Base-by-base conservation (phyloP, 176 grass and related monocot genomes). In the Carex parvula region DNA sequence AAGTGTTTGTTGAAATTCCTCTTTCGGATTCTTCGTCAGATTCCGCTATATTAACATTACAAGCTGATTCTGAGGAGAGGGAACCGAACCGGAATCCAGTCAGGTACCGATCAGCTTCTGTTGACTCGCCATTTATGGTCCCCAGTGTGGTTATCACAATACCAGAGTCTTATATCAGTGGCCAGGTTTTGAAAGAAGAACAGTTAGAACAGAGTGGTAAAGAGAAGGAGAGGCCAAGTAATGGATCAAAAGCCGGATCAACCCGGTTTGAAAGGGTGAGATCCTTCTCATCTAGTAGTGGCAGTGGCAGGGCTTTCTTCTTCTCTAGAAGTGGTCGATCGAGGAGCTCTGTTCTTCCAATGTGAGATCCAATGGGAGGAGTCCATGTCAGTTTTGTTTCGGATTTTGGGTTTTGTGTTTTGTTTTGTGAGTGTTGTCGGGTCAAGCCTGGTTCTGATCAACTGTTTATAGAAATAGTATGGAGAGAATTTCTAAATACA, bases 61-160 rank as follows among this genome's bases (percentile, higher is more conserved):
- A 53, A 30, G 21, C 0, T 37, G 79, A 13, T 8, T 80, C 10
- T 8, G 21, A 4, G 0, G 81, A 53, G 18, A 18, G 20, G 5
- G 14, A 79, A 5, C 81, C 44, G 2, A 14, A 0, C 0, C 62
- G 2, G 8, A 17, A 0, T 0, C 22, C 9, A 11, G 67, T 0
- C 48, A 75, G 85, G 7, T 68, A 87, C 18, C 85, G 83, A 33
- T 84, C 83, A 7, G 88, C 30, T 6, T 94, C 92, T 33, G 87
- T 92, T 46, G 90, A 88, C 76, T 92, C 76, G 0, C 81, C 74
- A 4, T 83, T 83, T 66, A 37, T 83, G 81, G 18, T 52, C 16
- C 64, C 84, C 10, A 63, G 24, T 53, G 32, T 75, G 56, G n/a
- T 75, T 64, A 52, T 85, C 84, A 75, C 57, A 54, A 54, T 79